phyloP scores from a whole-genome alignment of 371 early-diverging fungal species.

The Mortierella sp. region DNA sequence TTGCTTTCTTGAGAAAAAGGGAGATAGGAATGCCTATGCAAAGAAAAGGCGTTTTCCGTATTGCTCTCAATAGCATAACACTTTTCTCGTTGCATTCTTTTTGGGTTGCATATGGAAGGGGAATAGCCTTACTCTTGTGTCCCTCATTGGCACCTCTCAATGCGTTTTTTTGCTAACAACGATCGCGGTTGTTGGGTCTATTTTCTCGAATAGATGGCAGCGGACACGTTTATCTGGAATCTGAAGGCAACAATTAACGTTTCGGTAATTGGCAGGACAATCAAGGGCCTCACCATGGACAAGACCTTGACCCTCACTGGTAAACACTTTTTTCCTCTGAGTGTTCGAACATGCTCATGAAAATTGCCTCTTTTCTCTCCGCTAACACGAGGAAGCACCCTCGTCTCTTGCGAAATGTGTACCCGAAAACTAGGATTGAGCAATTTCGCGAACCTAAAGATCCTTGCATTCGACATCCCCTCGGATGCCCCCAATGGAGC shows the following conservation, averaged over 20 bases:
- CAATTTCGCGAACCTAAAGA: conserved; percentile 39
- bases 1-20: neutral
- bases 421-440: conserved; percentile 27
- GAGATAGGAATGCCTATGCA: neutral
- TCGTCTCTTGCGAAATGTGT: neutral
- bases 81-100: neutral
- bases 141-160: no score
- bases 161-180: neutral
- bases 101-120: neutral
- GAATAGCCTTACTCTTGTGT: no score
- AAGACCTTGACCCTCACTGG: conserved; percentile 32
- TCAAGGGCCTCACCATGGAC: conserved; percentile 40
- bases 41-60: neutral
- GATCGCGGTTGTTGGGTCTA: neutral
- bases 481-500: conserved; percentile 41
- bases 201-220: conserved; percentile 24
- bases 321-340: conserved; percentile 15
- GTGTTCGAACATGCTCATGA: neutral
- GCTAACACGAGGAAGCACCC: neutral
- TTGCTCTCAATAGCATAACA: neutral
- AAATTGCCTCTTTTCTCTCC: neutral
- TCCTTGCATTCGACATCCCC: conserved; percentile 45
- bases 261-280: conserved; percentile 37
- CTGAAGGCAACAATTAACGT: conserved; percentile 33
- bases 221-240: conserved; percentile 39